Conservation (phyloP, 1,284 basidiomycete species). For the Microbotryum scabiosae region DNA sequence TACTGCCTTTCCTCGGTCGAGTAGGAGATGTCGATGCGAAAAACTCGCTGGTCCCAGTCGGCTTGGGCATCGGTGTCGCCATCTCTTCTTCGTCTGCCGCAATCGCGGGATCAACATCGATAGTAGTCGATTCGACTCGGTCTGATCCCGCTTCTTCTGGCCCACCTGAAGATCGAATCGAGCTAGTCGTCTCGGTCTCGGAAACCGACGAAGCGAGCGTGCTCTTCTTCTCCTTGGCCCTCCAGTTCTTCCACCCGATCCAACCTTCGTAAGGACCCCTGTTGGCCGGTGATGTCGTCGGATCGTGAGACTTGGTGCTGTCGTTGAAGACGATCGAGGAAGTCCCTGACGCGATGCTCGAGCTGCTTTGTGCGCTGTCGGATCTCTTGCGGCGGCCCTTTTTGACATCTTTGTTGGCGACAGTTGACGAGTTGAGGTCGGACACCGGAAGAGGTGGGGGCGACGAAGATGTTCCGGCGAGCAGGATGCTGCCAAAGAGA, state of each 20-base stretch:
- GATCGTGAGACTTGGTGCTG: background rate
- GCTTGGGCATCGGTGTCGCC: constrained; percentile 3
- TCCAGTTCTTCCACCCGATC: constrained; percentile 23
- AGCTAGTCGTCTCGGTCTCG: background rate
- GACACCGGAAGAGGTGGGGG: background rate
- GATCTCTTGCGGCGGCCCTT: constrained; percentile 4
- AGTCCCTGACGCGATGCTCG: constrained; percentile 2
- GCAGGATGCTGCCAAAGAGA: constrained; percentile 18
- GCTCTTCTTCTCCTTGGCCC: background rate
- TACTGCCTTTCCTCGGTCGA: background rate
- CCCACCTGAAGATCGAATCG: background rate
- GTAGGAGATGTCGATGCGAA: background rate
- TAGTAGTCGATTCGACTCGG: too few relatives aligned
- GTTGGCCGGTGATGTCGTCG: background rate
- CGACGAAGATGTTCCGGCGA: background rate
- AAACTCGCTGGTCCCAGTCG: background rate
- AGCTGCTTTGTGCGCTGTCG: constrained; percentile 17
- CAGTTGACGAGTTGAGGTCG: too few relatives aligned
- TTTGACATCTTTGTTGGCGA: background rate
- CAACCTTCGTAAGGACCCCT: constrained; percentile 22
- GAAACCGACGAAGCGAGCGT: background rate
- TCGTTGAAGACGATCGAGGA: background rate
- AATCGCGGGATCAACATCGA: background rate
- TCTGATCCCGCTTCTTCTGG: background rate
- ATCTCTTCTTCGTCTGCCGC: background rate